Evolutionary conservation across 1,284 basidiomycete genomes (phyloP).

Genomic region (Chalciporus piperatoides): DNA sequence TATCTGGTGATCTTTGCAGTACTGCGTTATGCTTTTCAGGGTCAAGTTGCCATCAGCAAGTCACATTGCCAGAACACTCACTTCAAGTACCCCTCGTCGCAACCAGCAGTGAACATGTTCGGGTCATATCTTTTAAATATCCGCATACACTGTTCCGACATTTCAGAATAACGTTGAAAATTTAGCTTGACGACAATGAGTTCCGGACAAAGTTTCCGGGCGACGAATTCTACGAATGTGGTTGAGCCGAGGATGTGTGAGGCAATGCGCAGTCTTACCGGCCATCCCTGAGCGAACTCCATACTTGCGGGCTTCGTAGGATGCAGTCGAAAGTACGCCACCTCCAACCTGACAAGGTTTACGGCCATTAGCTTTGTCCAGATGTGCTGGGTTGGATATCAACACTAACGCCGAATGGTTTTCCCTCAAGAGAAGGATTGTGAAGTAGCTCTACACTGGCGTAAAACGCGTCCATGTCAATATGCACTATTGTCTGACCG

Average conservation of each 20-base stretch:
- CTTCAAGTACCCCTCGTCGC: slow-evolving; percentile 91
- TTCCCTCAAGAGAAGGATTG: slow-evolving; percentile 76
- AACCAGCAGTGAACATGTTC: slow-evolving; percentile 74
- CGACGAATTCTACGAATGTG: slow-evolving; percentile 66
- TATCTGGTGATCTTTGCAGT: slow-evolving; percentile 66
- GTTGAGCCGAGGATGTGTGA: background rate
- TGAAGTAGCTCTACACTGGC: slow-evolving; percentile 77
- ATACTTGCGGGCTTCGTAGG: slow-evolving; percentile 87
- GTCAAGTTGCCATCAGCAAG: slow-evolving; percentile 2
- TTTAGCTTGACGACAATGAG: slow-evolving; percentile 73
- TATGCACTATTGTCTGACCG: slow-evolving; percentile 79
- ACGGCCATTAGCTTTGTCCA: background rate
- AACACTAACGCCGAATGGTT: slow-evolving; percentile 78
- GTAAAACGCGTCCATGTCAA: slow-evolving; percentile 82
- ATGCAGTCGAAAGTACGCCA: slow-evolving; percentile 83
- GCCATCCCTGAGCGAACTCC: slow-evolving; percentile 91
- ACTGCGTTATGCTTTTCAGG: slow-evolving; percentile 63
- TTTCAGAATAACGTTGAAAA: slow-evolving; percentile 66
- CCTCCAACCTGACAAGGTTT: slow-evolving; percentile 54
- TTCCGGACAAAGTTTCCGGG: slow-evolving; percentile 90
- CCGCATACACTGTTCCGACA: slow-evolving; percentile 65
- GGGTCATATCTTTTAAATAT: slow-evolving; percentile 79
- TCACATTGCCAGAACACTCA: slow-evolving; percentile 35
- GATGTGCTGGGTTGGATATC: background rate
- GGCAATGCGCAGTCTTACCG: slow-evolving; percentile 40